A percentile compares a stretch with the other conserved stretches of the same genome.
Evolutionary conservation across 2,329 filamentous ascomycete genomes (phyloP).

Genomic region (Stagonosporopsis cucurbitacearum): DNA sequence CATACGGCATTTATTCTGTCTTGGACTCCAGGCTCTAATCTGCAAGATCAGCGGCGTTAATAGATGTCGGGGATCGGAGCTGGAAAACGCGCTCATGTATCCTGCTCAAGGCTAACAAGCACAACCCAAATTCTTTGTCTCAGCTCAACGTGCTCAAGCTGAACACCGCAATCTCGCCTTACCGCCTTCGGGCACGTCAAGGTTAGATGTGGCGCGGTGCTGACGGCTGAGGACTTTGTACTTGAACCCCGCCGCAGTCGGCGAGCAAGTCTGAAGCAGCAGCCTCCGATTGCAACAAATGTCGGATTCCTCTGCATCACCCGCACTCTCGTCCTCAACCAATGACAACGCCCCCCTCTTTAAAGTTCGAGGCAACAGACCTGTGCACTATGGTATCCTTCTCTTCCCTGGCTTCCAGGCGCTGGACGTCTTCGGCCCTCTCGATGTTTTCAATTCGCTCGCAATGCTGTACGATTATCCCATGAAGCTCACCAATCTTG

Average conservation of each 20-base stretch:
- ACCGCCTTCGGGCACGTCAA: conserved; percentile 1
- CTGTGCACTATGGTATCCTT: conserved; percentile 32
- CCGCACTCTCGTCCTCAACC: background rate
- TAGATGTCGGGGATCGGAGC: background rate
- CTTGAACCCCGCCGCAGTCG: conserved; percentile 14
- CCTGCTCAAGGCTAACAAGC: background rate
- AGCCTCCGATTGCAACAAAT: background rate
- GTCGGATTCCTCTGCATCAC: background rate
- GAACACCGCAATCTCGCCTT: conserved; percentile 2
- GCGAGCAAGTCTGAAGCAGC: background rate
- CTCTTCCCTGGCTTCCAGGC: conserved; percentile 35
- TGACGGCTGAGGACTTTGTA: conserved; percentile 9
- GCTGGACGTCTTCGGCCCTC: conserved; percentile 51
- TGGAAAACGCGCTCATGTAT: background rate
- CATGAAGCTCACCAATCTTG: conserved; percentile 39
- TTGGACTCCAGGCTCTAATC: background rate
- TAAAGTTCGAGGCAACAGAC: conserved; percentile 18
- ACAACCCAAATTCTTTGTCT: background rate
- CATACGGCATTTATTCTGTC: no score
- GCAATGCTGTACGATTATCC: conserved; percentile 32
- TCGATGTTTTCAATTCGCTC: conserved; percentile 52
- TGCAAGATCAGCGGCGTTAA: background rate
- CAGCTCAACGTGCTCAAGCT: conserved; percentile 11
- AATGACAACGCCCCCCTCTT: conserved; percentile 12
- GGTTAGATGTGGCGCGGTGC: conserved; percentile 17